These are phyloP conservation scores for Chalciporus pseudorubinellus DNA, from an alignment of 768 basidiomycete genomes.

Conservation along the genomic window DNA sequence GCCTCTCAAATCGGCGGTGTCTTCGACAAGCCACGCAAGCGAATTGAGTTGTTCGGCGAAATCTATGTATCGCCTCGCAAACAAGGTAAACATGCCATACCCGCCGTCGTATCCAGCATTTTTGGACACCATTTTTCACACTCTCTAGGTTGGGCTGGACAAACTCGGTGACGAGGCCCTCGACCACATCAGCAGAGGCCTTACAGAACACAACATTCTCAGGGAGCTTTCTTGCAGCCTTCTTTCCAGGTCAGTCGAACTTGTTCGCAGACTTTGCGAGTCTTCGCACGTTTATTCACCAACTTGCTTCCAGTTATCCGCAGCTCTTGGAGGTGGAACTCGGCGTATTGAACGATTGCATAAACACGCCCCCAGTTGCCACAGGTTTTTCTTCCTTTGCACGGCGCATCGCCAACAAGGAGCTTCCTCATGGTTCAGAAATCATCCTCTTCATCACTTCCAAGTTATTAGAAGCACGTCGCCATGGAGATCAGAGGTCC, in stretches of 20 bases:
- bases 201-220: constrained; percentile 22
- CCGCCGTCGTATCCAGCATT: no score
- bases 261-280: no score
- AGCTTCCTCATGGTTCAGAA: constrained; percentile 20
- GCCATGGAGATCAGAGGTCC: no score
- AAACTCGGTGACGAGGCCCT: constrained; percentile 17
- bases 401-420: constrained; percentile 14
- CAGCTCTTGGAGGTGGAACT: constrained; percentile 24
- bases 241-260: constrained; percentile 11
- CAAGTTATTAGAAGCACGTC: constrained; percentile 11
- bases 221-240: constrained; percentile 20
- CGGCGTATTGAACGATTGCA: constrained; percentile 15
- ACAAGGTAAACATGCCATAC: constrained; percentile 28
- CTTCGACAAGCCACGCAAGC: not conserved
- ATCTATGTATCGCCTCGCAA: constrained; percentile 43
- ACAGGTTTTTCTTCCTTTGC: constrained; percentile 11
- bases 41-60: constrained; percentile 37
- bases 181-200: constrained; percentile 12
- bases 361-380: constrained; percentile 14
- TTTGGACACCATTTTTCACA: no score
- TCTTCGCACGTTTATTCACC: no score
- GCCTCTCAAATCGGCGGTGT: constrained; percentile 25
- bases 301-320: constrained; percentile 5
- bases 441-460: constrained; percentile 20
- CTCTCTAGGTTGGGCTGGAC: constrained; percentile 20